Evolutionary conservation across 441 rosid species (phyloP).

Genomic region (Gossypium schwendimanii): DNA sequence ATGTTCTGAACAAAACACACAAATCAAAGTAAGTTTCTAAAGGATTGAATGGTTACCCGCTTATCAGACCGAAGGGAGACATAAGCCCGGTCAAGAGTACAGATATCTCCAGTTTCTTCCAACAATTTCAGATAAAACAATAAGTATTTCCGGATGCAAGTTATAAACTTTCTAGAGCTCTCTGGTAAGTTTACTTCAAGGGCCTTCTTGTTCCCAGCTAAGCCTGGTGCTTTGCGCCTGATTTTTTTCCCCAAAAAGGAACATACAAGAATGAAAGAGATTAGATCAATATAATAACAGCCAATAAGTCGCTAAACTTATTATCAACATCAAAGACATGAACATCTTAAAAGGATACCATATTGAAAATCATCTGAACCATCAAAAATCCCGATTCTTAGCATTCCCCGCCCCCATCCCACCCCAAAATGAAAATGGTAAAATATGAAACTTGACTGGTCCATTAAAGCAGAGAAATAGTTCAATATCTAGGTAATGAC

Average conservation of each 20-base stretch:
- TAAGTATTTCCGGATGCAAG: slow-evolving; percentile 85
- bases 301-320: slow-evolving; percentile 4
- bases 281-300: slow-evolving; percentile 12
- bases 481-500: background rate
- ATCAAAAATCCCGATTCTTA: background rate
- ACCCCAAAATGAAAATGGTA: background rate
- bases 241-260: background rate
- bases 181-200: slow-evolving; percentile 94
- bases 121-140: slow-evolving; percentile 77
- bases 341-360: background rate
- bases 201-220: slow-evolving; percentile 73
- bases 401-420: background rate
- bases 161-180: slow-evolving; percentile 95
- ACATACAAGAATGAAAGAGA: slow-evolving; percentile 15
- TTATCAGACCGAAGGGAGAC: slow-evolving; percentile 78
- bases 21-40: slow-evolving; percentile 8
- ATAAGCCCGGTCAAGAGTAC: slow-evolving; percentile 86
- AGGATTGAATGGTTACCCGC: slow-evolving; percentile 53
- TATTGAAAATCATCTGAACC: background rate
- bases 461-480: background rate
- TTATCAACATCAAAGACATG: background rate
- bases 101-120: slow-evolving; percentile 85
- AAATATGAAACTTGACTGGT: slow-evolving; percentile 7
- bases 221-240: slow-evolving; percentile 83
- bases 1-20: background rate